These are phyloP conservation scores for Theobroma cacao DNA, from an alignment of 345 rosid species.

Conservation along the genomic window DNA sequence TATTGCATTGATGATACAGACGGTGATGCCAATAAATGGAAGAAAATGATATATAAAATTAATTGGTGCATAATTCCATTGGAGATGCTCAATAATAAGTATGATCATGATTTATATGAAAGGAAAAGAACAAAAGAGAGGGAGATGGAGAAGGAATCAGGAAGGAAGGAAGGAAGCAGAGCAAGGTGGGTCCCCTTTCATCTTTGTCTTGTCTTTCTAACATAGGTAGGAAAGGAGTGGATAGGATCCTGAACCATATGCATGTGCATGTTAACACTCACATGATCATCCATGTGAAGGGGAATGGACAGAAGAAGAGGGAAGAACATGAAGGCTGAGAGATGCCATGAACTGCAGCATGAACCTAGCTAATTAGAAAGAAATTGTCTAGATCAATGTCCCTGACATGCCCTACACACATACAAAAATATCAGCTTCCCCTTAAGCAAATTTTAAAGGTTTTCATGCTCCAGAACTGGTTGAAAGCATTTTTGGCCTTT, in stretches of 20 bases:
- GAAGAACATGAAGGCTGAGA: neutral
- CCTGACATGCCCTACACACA: constrained; percentile 4
- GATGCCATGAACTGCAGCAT: neutral
- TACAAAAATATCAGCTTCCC: constrained; percentile 9
- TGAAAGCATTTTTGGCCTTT: constrained; percentile 38
- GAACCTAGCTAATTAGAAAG: neutral
- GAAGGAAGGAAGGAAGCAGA: neutral
- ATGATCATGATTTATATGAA: neutral
- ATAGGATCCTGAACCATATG: neutral
- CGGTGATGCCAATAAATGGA: neutral
- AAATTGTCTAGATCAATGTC: neutral
- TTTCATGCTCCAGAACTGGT: neutral
- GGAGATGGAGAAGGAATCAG: neutral
- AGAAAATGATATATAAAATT: neutral
- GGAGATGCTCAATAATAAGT: neutral
- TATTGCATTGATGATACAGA: neutral
- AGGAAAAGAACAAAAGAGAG: neutral
- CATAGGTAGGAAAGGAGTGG: neutral
- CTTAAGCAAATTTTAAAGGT: neutral
- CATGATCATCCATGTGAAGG: constrained; percentile 9
- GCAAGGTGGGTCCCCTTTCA: neutral
- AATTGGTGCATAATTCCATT: neutral
- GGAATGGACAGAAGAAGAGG: neutral
- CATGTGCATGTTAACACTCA: constrained; percentile 4
- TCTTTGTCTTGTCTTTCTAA: neutral